A percentile compares a stretch with the other conserved stretches of the same genome.
phyloP scores from a whole-genome alignment of 2,329 filamentous ascomycete species.

The Fusarium aywerte region DNA sequence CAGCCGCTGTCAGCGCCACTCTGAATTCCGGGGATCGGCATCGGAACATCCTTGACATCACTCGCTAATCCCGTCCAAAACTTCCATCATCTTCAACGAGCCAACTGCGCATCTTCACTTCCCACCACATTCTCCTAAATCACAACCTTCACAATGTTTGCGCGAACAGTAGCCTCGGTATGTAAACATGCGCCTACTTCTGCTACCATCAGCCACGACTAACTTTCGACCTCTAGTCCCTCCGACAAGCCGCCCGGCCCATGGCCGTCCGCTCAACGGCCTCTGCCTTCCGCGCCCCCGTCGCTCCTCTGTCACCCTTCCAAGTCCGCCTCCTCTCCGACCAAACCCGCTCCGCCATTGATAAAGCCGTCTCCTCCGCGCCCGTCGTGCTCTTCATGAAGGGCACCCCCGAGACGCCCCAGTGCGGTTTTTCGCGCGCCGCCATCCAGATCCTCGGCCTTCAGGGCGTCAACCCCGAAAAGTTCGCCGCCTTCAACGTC shows the following conservation, averaged over 20 bases:
- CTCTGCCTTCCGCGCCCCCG: slow-evolving; percentile 42
- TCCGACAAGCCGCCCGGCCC: slow-evolving; percentile 54
- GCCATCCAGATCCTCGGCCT: slow-evolving; percentile 94
- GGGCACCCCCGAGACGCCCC: slow-evolving; percentile 93
- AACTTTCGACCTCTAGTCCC: slow-evolving; percentile 43
- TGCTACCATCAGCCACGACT: background rate
- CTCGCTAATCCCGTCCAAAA: slow-evolving; percentile 39
- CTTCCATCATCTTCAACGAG: slow-evolving; percentile 27
- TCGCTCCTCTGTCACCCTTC: slow-evolving; percentile 47
- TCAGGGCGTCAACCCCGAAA: slow-evolving; percentile 92
- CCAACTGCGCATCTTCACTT: slow-evolving; percentile 5
- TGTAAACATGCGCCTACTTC: background rate
- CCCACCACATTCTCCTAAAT: slow-evolving; percentile 21
- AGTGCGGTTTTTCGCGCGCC: slow-evolving; percentile 96
- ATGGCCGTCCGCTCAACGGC: slow-evolving; percentile 44
- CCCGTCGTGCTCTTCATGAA: slow-evolving; percentile 99
- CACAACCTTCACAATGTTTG: slow-evolving; percentile 42
- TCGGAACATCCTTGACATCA: slow-evolving; percentile 45
- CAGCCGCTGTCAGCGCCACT: slow-evolving; percentile 19
- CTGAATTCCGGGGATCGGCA: slow-evolving; percentile 26
- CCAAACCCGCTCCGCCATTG: slow-evolving; percentile 83
- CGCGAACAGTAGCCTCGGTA: slow-evolving; percentile 46
- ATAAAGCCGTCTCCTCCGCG: slow-evolving; percentile 86
- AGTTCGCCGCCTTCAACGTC: slow-evolving; percentile 99
- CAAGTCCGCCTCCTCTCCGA: slow-evolving; percentile 79